These are phyloP conservation scores for Osmanthus fragrans DNA, from an alignment of 257 asterid genomes.

Conservation along the genomic window DNA sequence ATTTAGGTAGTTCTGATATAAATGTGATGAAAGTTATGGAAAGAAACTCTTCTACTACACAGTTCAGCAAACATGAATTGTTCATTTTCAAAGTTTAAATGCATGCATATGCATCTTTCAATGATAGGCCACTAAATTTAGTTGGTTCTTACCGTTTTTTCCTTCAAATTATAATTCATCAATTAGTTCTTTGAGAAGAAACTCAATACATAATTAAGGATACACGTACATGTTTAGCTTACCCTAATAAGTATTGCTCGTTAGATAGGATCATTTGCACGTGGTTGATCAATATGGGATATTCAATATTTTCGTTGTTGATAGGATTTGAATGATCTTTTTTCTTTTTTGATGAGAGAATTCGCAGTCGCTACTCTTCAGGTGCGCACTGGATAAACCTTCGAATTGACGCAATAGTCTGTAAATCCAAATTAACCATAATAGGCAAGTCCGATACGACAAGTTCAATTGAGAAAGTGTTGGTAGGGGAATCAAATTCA, in stretches of 20 bases:
- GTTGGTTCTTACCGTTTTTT: neutral
- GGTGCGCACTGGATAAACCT: too few relatives aligned
- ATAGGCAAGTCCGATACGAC: too few relatives aligned
- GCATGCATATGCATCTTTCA: neutral
- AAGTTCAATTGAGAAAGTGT: too few relatives aligned
- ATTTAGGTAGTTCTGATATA: constrained; percentile 30
- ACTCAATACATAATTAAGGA: neutral
- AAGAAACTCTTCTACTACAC: neutral
- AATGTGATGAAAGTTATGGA: constrained; percentile 28
- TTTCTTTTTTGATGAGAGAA: too few relatives aligned
- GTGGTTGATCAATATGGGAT: neutral
- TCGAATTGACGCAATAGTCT: too few relatives aligned
- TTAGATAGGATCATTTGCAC: neutral
- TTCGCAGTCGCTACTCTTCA: too few relatives aligned
- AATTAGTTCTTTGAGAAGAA: neutral
- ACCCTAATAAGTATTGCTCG: neutral
- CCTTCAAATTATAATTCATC: neutral
- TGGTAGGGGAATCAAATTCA: too few relatives aligned
- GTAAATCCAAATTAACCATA: too few relatives aligned
- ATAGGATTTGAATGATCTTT: neutral
- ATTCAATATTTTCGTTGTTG: neutral
- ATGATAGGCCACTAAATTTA: neutral
- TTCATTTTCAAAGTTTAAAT: neutral
- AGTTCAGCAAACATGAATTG: constrained; percentile 9
- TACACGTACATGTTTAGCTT: neutral